phyloP scores from a whole-genome alignment of 2,329 filamentous ascomycete genomes.

The Chaetomiaceae sp. region DNA sequence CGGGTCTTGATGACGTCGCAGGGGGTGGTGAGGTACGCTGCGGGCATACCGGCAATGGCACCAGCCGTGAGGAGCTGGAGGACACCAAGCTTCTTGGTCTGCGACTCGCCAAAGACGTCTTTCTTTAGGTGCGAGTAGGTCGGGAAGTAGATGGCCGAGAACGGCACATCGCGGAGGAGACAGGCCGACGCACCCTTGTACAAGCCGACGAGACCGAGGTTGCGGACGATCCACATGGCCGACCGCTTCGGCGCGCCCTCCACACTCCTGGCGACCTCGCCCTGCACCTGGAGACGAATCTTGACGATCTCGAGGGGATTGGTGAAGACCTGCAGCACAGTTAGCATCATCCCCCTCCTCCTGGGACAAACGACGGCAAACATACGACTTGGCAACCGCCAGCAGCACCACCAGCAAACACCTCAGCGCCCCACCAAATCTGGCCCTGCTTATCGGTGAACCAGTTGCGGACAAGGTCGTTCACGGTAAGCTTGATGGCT shows the following conservation, averaged over 20 bases:
- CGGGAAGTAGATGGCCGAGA: conserved; percentile 98
- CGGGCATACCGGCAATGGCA: conserved; percentile 89
- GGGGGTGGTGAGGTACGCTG: conserved; percentile 91
- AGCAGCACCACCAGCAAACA: conserved; percentile 82
- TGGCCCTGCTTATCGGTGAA: conserved; percentile 70
- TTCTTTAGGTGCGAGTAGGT: conserved; percentile 92
- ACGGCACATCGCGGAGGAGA: conserved; percentile 91
- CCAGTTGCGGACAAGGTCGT: conserved; percentile 78
- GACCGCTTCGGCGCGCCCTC: conserved; percentile 81
- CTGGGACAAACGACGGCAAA: conserved; percentile 29
- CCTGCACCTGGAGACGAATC: conserved; percentile 95
- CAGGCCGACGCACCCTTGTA: conserved; percentile 97
- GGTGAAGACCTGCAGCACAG: conserved; percentile 71
- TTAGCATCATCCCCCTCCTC: conserved; percentile 3
- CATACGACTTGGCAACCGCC: conserved; percentile 94
- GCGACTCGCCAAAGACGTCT: conserved; percentile 87
- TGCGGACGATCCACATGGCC: conserved; percentile 95
- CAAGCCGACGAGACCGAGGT: conserved; percentile 86
- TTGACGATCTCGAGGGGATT: conserved; percentile 99
- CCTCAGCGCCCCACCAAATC: conserved; percentile 68
- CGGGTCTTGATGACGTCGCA: conserved; percentile 99
- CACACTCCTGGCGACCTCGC: conserved; percentile 84
- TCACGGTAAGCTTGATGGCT: conserved; percentile 98
- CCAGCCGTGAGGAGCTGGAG: conserved; percentile 89
- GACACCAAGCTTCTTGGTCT: conserved; percentile 81